A percentile compares a stretch with the other conserved stretches of the same genome.
phyloP scores from a whole-genome alignment of 1,284 basidiomycete genomes.

The Malassezia japonica region DNA sequence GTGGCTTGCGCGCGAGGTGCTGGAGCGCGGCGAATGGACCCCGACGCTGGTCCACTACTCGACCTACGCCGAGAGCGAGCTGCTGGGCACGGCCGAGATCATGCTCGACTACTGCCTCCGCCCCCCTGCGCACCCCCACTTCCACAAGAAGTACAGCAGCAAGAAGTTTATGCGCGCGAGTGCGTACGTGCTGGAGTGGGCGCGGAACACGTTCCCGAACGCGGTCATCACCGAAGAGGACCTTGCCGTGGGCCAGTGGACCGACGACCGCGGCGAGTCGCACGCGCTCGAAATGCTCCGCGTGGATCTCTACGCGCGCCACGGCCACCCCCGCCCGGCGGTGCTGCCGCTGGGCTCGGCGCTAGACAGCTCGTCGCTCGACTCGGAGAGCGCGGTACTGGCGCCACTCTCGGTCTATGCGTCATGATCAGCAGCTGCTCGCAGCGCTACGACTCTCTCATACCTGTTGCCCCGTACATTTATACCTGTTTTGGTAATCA shows the following conservation, averaged over 20 bases:
- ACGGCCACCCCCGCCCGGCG: slow-evolving; percentile 26
- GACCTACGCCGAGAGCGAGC: slow-evolving; percentile 69
- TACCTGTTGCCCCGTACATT: neutral
- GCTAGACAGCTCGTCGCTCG: neutral
- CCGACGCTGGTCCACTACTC: slow-evolving; percentile 84
- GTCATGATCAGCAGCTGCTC: neutral
- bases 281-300: slow-evolving; percentile 31
- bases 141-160: slow-evolving; percentile 47
- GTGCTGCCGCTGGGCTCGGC: slow-evolving; percentile 18
- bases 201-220: slow-evolving; percentile 34
- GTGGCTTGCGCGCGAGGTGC: slow-evolving; percentile 78
- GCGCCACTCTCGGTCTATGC: too few relatives aligned
- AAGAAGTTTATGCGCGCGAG: slow-evolving; percentile 47
- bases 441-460: neutral
- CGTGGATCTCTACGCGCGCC: slow-evolving; percentile 29
- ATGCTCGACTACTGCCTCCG: slow-evolving; percentile 70
- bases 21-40: slow-evolving; percentile 71
- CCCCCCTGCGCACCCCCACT: slow-evolving; percentile 33
- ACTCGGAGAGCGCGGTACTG: slow-evolving; percentile 11
- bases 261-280: slow-evolving; percentile 16
- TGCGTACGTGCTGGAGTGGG: slow-evolving; percentile 43
- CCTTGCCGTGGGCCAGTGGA: slow-evolving; percentile 14
- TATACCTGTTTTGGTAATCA: slow-evolving; percentile 1
- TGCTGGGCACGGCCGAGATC: slow-evolving; percentile 76
- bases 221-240: slow-evolving; percentile 25